Evolutionary conservation across 768 basidiomycete species (phyloP), one percentile per base, ranked within the genome.

Genomic region (Mycena polygramma): DNA sequence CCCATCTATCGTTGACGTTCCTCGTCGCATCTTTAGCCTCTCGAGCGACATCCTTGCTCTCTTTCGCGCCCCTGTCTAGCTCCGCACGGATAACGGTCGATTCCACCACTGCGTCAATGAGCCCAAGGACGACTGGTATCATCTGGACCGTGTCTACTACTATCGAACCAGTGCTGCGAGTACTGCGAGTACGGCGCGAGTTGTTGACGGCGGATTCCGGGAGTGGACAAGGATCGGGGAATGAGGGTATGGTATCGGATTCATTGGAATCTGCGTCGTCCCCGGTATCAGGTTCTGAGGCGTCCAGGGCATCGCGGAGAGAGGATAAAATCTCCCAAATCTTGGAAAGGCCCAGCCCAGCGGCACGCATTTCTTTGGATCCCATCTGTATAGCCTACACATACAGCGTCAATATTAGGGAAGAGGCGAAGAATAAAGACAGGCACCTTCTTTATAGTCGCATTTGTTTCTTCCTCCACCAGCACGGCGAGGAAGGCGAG

Each of bases 211-310:
- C 71, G 10, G 82, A 81, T 22, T 81, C 74, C 19, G 90, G 87
- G 20, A 88, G 85, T n/a, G 89, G 88, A 0, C 85, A 77, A 5
- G 92, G 91, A 70, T 92, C 88, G 0, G 90, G 87, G 73, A 90
- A 87, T 9, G 78, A 86, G 69, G 39, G 74, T 62, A 54, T 58
- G 39, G 72, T 73, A 61, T 70, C 60, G 64, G 37, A 66, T 52
- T 55, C 65, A 53, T 61, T 43, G 70, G 58, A 74, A 69, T 75
- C 74, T 26, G 26, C 36, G 30, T 36, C 69, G 13, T 73, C 68
- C 53, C 24, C 35, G 8, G 68, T 67, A 37, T 49, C 72, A 15
- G 69, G 65, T 48, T 73, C 72, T 15, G 69, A 70, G 11, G 69
- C 69, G n/a, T 73, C 72, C 70, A 66, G 76, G 62, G 39, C 51